phyloP scores from a whole-genome alignment of 2,329 filamentous ascomycete species.

The Hypoxylon sp. region DNA sequence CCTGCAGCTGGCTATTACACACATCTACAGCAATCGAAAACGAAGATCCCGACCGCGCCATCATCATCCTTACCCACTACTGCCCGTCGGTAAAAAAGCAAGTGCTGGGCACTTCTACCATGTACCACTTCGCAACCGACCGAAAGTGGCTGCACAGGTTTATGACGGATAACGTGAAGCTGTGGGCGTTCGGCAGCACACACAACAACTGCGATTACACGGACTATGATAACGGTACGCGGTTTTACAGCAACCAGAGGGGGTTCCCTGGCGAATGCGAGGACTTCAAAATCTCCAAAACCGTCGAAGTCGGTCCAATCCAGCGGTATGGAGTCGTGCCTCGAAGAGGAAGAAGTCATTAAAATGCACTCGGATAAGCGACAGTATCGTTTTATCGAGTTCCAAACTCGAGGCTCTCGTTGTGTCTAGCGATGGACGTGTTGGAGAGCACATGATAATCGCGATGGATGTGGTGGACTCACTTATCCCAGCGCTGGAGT shows the following conservation, averaged over 20 bases:
- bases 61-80: slow-evolving; percentile 27
- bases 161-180: neutral
- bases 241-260: slow-evolving; percentile 20
- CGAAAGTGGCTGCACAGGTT: neutral
- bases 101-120: neutral
- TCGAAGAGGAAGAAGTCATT: no score
- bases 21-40: neutral
- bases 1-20: neutral
- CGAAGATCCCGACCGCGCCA: neutral
- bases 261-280: neutral
- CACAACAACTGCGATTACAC: slow-evolving; percentile 10
- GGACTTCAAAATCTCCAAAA: neutral
- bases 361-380: neutral
- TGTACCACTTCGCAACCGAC: neutral
- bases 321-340: no score
- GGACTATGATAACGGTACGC: neutral
- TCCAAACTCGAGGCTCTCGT: neutral
- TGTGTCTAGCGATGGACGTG: neutral
- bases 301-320: slow-evolving; percentile 1
- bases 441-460: neutral
- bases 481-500: neutral
- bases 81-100: neutral
- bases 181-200: slow-evolving; percentile 30
- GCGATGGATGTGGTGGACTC: neutral
- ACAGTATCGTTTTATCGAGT: neutral